These are phyloP conservation scores for Aureobasidium zeae DNA, from an alignment of 2,329 filamentous ascomycete species.

Conservation along the genomic window DNA sequence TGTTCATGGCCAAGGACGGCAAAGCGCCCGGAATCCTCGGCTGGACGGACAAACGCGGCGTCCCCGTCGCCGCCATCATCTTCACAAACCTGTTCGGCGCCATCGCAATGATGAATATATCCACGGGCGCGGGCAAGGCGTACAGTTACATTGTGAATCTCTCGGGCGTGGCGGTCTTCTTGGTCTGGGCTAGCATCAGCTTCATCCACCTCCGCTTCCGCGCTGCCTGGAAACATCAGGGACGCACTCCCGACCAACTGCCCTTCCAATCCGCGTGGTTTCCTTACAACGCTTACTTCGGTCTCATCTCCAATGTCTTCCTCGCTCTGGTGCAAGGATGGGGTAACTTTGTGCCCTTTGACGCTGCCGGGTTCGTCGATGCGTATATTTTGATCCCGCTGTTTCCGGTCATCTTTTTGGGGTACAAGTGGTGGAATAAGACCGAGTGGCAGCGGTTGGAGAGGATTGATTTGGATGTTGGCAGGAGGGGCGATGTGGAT, in stretches of 20 bases:
- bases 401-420: slow-evolving; percentile 39
- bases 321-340: slow-evolving; percentile 47
- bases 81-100: slow-evolving; percentile 63
- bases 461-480: slow-evolving; percentile 36
- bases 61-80: slow-evolving; percentile 51
- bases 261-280: slow-evolving; percentile 43
- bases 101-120: slow-evolving; percentile 66
- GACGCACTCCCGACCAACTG: slow-evolving; percentile 42
- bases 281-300: slow-evolving; percentile 44
- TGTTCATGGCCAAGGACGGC: slow-evolving; percentile 65
- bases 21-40: slow-evolving; percentile 64
- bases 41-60: slow-evolving; percentile 55
- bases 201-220: slow-evolving; percentile 66
- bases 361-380: slow-evolving; percentile 43
- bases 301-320: slow-evolving; percentile 39
- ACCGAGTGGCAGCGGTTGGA: slow-evolving; percentile 29
- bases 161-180: slow-evolving; percentile 59
- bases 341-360: slow-evolving; percentile 44
- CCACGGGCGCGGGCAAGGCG: slow-evolving; percentile 54
- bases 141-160: slow-evolving; percentile 57
- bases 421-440: slow-evolving; percentile 39
- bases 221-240: slow-evolving; percentile 51
- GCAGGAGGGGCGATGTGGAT: slow-evolving; percentile 33
- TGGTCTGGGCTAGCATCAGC: slow-evolving; percentile 63
- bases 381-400: slow-evolving; percentile 47